phyloP scores from a whole-genome alignment of 441 rosid species.

The Euphorbia celastroides region DNA sequence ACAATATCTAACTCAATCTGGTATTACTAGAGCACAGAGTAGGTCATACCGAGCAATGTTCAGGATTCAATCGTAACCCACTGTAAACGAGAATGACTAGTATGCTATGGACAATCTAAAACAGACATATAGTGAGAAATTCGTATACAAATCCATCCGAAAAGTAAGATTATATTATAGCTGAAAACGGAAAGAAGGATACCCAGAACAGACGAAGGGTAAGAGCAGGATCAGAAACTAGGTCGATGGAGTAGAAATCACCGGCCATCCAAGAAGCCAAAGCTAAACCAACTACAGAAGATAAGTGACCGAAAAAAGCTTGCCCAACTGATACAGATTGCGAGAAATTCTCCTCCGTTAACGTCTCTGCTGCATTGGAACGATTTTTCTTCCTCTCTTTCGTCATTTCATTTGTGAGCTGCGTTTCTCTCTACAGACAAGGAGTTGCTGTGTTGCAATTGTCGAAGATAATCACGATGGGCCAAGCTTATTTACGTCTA shows the following conservation, averaged over 20 bases:
- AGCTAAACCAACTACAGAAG: conserved; percentile 36
- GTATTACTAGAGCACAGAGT: not conserved
- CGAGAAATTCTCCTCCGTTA: not conserved
- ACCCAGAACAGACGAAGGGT: conserved; percentile 57
- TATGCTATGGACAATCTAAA: conserved; percentile 35
- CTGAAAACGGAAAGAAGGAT: not conserved
- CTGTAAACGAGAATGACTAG: conserved; percentile 47
- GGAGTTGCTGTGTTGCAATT: too few relatives aligned
- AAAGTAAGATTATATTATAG: too few relatives aligned
- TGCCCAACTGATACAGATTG: conserved; percentile 22
- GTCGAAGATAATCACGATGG: too few relatives aligned
- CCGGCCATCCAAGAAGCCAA: conserved; percentile 41
- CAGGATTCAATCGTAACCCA: conserved; percentile 43
- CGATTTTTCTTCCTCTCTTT: not conserved
- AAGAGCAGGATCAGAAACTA: conserved; percentile 44
- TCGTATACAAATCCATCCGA: not conserved
- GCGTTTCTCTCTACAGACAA: not conserved
- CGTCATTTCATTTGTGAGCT: conserved; percentile 8
- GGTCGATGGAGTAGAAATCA: conserved; percentile 34
- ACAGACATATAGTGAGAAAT: not conserved
- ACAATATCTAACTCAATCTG: not conserved
- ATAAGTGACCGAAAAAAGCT: conserved; percentile 28
- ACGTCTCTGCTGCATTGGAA: not conserved
- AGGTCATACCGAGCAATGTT: conserved; percentile 48
- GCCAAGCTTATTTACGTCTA: too few relatives aligned